Base-by-base conservation (phyloP, 2,329 filamentous ascomycete species). In the Trichoderma oligosporum region DNA sequence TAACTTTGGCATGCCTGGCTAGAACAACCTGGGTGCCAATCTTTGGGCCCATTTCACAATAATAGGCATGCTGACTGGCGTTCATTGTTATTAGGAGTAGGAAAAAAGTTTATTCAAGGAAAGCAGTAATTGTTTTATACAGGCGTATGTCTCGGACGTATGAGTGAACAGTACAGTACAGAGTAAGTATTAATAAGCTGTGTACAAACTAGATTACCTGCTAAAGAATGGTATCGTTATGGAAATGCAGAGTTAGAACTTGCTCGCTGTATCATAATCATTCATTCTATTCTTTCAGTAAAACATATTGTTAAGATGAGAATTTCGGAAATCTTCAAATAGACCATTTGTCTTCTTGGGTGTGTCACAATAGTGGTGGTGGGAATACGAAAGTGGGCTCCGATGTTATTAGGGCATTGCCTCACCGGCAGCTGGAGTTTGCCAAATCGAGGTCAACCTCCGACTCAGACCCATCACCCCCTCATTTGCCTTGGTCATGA, bases 361-460 rank as follows among this genome's bases (percentile, higher is more conserved):
- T 20, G 12, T 42, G 7, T 27, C 20, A 24, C 9, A 39, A 11
- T 12, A 14, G 14, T 25, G 27, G n/a, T n/a, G n/a, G n/a, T 18
- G 14, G 48, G 8, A n/a, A 12, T 31, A 6, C 7, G 7, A 27
- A 24, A 12, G 49, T 53, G 49, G 49, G 38, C 29, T 42, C 20
- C 49, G 14, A n/a, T 31, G 27, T 38, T 38, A 27, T 24, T 29
- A 33, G 27, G 49, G n/a, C 39, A 36, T 36, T 29, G 14, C 49
- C 38, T 42, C 24, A 53, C 49, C 49, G 38, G 49, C 24, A 53
- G 20, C 38, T 25, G 12, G 14, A 18, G 27, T 31, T 42, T 42
- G 27, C 49, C 49, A 11, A 16, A 53, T 42, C 20, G 18, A 53
- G 49, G 24, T 42, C 36, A 24, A 42, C 25, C 49, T 42, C 49